Percentiles rank a stretch among this genome's conserved stretches.
phyloP scores from a whole-genome alignment of 768 basidiomycete species.

The Chiua virens region DNA sequence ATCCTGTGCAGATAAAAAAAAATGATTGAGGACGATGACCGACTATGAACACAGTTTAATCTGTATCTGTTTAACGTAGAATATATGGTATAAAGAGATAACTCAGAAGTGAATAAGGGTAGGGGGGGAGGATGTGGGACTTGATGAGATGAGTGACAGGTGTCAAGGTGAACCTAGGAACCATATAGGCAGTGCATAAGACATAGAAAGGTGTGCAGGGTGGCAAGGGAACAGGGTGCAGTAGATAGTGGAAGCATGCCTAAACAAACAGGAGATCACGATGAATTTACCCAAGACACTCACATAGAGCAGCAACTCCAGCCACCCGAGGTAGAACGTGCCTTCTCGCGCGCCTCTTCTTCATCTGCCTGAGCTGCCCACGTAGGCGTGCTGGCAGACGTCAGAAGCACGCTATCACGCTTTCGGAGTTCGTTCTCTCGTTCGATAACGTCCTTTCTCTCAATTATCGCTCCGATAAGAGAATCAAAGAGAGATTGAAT shows the following conservation, averaged over 20 bases:
- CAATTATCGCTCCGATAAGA: slow-evolving; percentile 78
- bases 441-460: slow-evolving; percentile 76
- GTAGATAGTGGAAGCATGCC: slow-evolving; percentile 22
- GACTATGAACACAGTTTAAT: slow-evolving; percentile 38
- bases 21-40: slow-evolving; percentile 7
- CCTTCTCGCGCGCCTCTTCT: slow-evolving; percentile 67
- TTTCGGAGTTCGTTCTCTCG: slow-evolving; percentile 76
- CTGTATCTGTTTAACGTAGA: slow-evolving; percentile 37
- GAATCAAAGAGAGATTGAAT: slow-evolving; percentile 78
- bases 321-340: slow-evolving; percentile 41
- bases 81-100: slow-evolving; percentile 44
- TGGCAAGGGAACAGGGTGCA: slow-evolving; percentile 10
- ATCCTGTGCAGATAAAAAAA: neutral
- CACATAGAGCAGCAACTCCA: slow-evolving; percentile 71
- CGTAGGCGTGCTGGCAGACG: slow-evolving; percentile 58
- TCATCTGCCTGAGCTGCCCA: slow-evolving; percentile 83
- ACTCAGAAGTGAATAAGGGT: slow-evolving; percentile 35
- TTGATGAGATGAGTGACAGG: slow-evolving; percentile 13
- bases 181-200: slow-evolving; percentile 26
- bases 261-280: slow-evolving; percentile 11
- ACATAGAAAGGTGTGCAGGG: slow-evolving; percentile 26
- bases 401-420: slow-evolving; percentile 81
- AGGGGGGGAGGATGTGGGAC: slow-evolving; percentile 13
- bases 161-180: slow-evolving; percentile 26
- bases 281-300: slow-evolving; percentile 17